Evolutionary conservation across 345 rosid species (phyloP).

Genomic region (Populus deltoides): DNA sequence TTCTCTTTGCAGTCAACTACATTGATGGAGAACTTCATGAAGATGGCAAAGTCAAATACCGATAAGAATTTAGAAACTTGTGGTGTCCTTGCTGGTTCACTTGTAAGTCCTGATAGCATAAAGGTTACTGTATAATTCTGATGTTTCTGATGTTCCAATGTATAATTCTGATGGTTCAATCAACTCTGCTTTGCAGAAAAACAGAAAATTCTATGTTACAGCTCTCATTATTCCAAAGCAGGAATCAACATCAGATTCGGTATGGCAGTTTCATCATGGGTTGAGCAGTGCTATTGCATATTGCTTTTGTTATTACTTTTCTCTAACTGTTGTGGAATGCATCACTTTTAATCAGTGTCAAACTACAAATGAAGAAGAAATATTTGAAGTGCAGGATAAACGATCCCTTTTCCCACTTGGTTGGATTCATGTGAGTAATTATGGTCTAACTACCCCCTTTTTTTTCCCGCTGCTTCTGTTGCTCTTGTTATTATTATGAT

Average conservation of each 20-base stretch:
- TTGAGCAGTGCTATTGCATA: constrained; percentile 3
- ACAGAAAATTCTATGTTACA: constrained; percentile 78
- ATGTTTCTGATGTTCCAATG: constrained; percentile 2
- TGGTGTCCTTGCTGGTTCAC: constrained; percentile 94
- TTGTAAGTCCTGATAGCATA: constrained; percentile 52
- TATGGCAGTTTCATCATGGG: constrained; percentile 34
- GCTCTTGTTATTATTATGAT: background rate
- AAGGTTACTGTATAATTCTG: background rate
- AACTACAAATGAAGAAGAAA: constrained; percentile 94
- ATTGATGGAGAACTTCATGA: constrained; percentile 93
- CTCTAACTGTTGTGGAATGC: background rate
- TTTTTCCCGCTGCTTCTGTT: background rate
- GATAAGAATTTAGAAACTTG: constrained; percentile 88
- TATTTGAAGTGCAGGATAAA: constrained; percentile 95
- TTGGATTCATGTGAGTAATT: constrained; percentile 92
- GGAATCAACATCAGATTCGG: constrained; percentile 89
- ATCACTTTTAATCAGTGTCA: constrained; percentile 61
- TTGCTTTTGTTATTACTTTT: background rate
- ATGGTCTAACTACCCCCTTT: background rate
- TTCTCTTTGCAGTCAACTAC: constrained; percentile 66
- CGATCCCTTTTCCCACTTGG: constrained; percentile 92
- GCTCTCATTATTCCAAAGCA: constrained; percentile 97
- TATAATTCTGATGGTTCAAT: constrained; percentile 19
- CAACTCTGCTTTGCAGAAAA: constrained; percentile 54
- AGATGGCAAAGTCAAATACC: constrained; percentile 86